A percentile compares a stretch with the other conserved stretches of the same genome.
These are phyloP conservation scores for Ophiosphaerella korrae DNA, from an alignment of 2,329 filamentous ascomycete species.

Conservation along the genomic window DNA sequence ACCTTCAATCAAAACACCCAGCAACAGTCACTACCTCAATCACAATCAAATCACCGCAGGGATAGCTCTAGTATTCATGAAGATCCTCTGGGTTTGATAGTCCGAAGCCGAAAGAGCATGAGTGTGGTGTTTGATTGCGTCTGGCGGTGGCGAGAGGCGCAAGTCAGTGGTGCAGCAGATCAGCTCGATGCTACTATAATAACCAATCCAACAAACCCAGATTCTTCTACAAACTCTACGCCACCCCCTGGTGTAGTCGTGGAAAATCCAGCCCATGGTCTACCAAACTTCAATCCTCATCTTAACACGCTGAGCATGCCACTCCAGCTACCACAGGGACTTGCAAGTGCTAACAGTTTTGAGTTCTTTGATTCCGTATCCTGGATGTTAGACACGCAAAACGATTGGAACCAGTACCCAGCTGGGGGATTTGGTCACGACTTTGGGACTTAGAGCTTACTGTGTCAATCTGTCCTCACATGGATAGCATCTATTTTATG, in stretches of 20 bases:
- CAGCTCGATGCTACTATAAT: conserved; percentile 69
- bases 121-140: conserved; percentile 83
- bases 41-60: conserved; percentile 29
- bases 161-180: conserved; percentile 52
- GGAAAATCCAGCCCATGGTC: conserved; percentile 40
- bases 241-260: conserved; percentile 55
- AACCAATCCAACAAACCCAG: conserved; percentile 85
- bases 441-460: conserved; percentile 30
- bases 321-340: conserved; percentile 66
- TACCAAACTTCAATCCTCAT: conserved; percentile 46
- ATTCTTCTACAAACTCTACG: conserved; percentile 68
- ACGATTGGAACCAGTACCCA: conserved; percentile 40
- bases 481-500: no score
- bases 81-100: conserved; percentile 76
- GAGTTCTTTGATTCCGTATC: conserved; percentile 90
- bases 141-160: conserved; percentile 81
- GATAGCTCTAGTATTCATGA: conserved; percentile 55
- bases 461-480: no score
- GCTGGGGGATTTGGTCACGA: conserved; percentile 36
- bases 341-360: conserved; percentile 49
- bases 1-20: conserved; percentile 36
- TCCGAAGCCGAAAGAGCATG: conserved; percentile 84
- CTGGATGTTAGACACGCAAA: conserved; percentile 86
- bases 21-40: conserved; percentile 22
- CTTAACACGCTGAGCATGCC: conserved; percentile 50